These are phyloP conservation scores for Colletotrichum abscissum DNA, from an alignment of 2,329 filamentous ascomycete genomes.

Conservation along the genomic window DNA sequence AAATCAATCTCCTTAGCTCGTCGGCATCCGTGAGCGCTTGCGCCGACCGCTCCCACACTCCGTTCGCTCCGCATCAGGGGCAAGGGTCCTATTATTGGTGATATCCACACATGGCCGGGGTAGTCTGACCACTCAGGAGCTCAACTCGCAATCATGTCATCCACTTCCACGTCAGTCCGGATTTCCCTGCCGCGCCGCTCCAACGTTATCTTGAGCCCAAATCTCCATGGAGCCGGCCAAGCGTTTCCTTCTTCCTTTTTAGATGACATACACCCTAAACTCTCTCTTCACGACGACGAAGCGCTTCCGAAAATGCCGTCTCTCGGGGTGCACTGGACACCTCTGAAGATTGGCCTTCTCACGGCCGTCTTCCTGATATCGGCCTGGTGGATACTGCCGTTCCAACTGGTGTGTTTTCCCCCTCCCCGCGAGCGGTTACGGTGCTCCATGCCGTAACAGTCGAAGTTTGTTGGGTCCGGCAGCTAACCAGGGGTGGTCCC, in stretches of 20 bases:
- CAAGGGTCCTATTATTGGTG: neutral
- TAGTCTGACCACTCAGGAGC: neutral
- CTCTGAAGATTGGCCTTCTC: neutral
- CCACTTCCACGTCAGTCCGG: slow-evolving; percentile 6
- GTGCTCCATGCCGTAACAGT: neutral
- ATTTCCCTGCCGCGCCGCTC: neutral
- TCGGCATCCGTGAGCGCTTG: neutral
- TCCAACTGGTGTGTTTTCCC: neutral
- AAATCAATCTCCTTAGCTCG: neutral
- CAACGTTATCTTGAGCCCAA: neutral
- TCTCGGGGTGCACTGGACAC: neutral
- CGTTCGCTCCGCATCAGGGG: neutral
- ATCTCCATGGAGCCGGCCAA: neutral
- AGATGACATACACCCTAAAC: neutral
- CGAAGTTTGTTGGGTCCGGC: neutral
- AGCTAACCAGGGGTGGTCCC: neutral
- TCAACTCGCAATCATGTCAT: neutral
- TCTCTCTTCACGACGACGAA: neutral
- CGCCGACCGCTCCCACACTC: neutral
- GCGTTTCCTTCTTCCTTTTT: neutral
- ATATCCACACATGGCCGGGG: neutral
- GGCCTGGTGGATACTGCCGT: neutral
- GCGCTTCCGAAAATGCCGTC: neutral
- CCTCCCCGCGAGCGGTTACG: neutral
- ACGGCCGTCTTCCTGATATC: neutral